These are phyloP conservation scores for Saccharomycopsis fermentans DNA, from an alignment of 805 yeast species.

Conservation along the genomic window DNA sequence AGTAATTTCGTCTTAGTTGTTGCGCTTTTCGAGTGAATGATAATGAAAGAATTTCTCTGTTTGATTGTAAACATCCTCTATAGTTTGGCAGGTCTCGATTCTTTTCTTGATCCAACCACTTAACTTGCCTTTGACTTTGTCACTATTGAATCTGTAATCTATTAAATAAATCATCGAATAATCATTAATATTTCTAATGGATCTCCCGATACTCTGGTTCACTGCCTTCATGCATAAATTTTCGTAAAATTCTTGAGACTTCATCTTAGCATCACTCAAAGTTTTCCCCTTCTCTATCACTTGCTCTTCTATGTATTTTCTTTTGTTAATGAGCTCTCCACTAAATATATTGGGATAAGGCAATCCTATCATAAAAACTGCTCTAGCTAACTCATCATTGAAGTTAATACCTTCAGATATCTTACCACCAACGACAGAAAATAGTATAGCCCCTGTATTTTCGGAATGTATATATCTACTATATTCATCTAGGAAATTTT, in stretches of 20 bases:
- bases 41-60: not conserved
- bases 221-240: conserved; percentile 85
- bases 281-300: conserved; percentile 41
- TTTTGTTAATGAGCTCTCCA: conserved; percentile 69
- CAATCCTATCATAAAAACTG: conserved; percentile 75
- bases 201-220: conserved; percentile 87
- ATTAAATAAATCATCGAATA: conserved; percentile 66
- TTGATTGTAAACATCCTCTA: not conserved
- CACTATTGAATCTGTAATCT: conserved; percentile 48
- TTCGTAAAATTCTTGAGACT: conserved; percentile 55
- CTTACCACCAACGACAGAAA: conserved; percentile 89
- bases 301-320: conserved; percentile 48
- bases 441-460: conserved; percentile 49
- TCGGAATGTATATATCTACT: conserved; percentile 21
- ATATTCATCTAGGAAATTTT: conserved; percentile 41
- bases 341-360: conserved; percentile 83
- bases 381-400: conserved; percentile 78
- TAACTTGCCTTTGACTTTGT: conserved; percentile 44
- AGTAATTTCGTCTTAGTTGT: too few relatives aligned
- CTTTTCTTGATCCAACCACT: conserved; percentile 66
- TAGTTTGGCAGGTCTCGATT: conserved; percentile 14
- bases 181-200: conserved; percentile 76
- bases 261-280: conserved; percentile 33
- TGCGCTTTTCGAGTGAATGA: not conserved
- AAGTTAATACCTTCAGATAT: conserved; percentile 92